phyloP scores from a whole-genome alignment of 768 basidiomycete genomes.

The Suillus decipiens region DNA sequence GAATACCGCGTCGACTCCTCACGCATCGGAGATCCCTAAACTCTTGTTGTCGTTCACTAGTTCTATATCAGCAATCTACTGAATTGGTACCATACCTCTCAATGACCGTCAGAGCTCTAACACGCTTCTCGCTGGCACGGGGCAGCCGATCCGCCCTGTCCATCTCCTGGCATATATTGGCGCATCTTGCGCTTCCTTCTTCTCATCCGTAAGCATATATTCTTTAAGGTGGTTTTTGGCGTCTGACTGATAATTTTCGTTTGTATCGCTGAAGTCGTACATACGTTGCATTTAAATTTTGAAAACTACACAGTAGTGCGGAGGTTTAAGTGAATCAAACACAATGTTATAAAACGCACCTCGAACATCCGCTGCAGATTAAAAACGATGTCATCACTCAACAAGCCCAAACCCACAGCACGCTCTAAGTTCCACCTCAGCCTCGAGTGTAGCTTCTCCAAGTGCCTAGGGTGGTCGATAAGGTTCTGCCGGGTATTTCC shows the following conservation, averaged over 20 bases:
- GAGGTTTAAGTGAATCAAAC: neutral
- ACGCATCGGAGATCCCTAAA: no score
- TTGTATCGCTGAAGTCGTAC: slow-evolving; percentile 79
- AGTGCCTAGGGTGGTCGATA: slow-evolving; percentile 83
- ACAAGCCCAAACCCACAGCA: slow-evolving; percentile 39
- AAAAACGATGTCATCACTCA: slow-evolving; percentile 58
- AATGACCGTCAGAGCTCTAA: no score
- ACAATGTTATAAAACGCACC: slow-evolving; percentile 40
- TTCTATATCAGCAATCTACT: no score
- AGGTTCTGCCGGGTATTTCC: no score
- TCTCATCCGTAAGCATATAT: slow-evolving; percentile 53
- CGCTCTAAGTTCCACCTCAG: slow-evolving; percentile 87
- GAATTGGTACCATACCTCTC: no score
- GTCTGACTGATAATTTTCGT: slow-evolving; percentile 72
- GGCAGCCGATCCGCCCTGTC: no score
- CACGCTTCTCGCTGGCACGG: no score
- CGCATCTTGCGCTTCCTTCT: no score
- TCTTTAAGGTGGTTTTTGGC: slow-evolving; percentile 65
- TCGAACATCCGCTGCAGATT: slow-evolving; percentile 75
- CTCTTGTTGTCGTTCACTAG: no score
- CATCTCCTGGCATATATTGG: no score
- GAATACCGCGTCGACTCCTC: no score
- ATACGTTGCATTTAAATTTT: slow-evolving; percentile 84
- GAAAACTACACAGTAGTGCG: slow-evolving; percentile 48
- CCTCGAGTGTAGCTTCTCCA: slow-evolving; percentile 91